These are phyloP conservation scores for Raddia guianensis DNA, from an alignment of 176 grass and related monocot genomes.

Conservation along the genomic window DNA sequence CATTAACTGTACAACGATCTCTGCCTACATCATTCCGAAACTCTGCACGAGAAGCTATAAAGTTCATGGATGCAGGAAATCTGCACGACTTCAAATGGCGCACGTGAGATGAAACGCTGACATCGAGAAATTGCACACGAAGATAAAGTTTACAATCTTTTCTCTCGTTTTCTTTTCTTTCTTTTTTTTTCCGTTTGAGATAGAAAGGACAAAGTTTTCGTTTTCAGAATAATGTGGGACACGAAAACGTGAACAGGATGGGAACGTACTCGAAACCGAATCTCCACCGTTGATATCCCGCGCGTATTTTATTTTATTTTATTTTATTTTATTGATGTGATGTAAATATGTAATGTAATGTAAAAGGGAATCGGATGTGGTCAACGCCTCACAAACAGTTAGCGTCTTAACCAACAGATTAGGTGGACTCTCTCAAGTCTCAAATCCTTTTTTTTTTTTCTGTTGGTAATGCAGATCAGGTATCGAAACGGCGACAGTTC, in stretches of 20 bases:
- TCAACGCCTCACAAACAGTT: too few species aligned
- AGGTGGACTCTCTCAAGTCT: too few species aligned
- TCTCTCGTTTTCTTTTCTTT: background rate
- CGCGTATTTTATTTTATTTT: too few species aligned
- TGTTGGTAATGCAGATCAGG: too few species aligned
- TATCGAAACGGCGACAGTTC: too few species aligned
- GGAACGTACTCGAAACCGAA: constrained; percentile 21
- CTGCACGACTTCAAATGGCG: background rate
- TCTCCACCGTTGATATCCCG: background rate
- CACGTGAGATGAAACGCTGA: constrained; percentile 25
- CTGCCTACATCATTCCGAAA: background rate
- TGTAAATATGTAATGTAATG: too few species aligned
- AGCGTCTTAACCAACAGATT: too few species aligned
- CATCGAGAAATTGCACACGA: background rate
- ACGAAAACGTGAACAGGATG: constrained; percentile 33
- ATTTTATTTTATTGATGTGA: too few species aligned
- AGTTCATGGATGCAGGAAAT: constrained; percentile 9
- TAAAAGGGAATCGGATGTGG: too few species aligned
- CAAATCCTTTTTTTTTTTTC: too few species aligned
- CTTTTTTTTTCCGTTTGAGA: background rate
- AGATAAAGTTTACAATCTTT: background rate
- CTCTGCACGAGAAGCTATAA: background rate
- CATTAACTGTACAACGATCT: background rate
- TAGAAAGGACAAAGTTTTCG: constrained; percentile 3
- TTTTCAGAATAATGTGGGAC: constrained; percentile 27